Conservation (phyloP, 2,329 filamentous ascomycete genomes). For the Pyricularia grisea region DNA sequence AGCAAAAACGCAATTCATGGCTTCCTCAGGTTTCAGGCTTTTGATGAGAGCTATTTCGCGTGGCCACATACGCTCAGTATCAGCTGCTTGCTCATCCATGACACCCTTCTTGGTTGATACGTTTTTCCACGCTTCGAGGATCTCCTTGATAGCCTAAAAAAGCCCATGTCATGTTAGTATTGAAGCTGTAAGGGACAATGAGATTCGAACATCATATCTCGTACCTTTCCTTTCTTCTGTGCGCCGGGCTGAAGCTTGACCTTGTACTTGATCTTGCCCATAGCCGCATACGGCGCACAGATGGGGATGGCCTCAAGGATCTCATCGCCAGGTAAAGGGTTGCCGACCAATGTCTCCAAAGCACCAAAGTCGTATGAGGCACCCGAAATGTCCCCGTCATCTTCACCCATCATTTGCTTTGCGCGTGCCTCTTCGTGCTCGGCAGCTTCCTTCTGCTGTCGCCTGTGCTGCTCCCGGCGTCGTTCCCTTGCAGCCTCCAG, state of each 20-base stretch:
- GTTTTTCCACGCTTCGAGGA: conserved; percentile 70
- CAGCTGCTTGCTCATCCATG: conserved; percentile 49
- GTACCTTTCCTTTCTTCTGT: conserved; percentile 81
- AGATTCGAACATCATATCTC: background rate
- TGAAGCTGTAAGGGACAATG: background rate
- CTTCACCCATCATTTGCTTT: conserved; percentile 49
- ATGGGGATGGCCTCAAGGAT: conserved; percentile 58
- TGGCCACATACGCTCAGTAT: conserved; percentile 73
- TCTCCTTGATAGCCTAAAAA: conserved; percentile 59
- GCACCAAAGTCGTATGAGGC: conserved; percentile 20
- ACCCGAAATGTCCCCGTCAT: conserved; percentile 41
- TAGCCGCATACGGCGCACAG: conserved; percentile 55
- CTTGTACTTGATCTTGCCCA: conserved; percentile 77
- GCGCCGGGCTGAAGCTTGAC: conserved; percentile 86
- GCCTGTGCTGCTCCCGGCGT: conserved; percentile 69
- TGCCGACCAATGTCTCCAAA: conserved; percentile 68
- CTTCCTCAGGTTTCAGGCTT: conserved; percentile 70
- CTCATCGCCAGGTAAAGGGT: conserved; percentile 72
- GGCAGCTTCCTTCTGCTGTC: conserved; percentile 64
- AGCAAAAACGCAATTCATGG: conserved; percentile 72
- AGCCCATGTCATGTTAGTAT: background rate
- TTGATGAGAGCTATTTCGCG: conserved; percentile 79
- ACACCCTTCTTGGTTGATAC: conserved; percentile 50
- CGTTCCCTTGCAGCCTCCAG: conserved; percentile 63
- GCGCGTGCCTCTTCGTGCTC: conserved; percentile 65